Evolutionary conservation across 1,284 basidiomycete genomes (phyloP).

Genomic region (Sanguinoderma infundibulare): DNA sequence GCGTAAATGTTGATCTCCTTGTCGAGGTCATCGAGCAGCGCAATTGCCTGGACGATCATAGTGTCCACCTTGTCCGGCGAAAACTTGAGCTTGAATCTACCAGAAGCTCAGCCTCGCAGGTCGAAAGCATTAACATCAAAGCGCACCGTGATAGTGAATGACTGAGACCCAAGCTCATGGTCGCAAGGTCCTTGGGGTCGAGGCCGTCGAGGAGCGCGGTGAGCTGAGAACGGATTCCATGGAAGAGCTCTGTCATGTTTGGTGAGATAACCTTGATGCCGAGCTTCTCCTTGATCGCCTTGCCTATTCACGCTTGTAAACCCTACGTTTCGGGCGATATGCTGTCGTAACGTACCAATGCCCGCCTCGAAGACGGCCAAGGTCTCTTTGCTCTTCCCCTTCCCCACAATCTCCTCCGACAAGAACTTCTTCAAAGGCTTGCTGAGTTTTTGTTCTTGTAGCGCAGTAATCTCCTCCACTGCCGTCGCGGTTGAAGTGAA

Average conservation of each 20-base stretch:
- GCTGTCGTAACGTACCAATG: constrained; percentile 67
- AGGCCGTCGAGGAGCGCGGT: constrained; percentile 87
- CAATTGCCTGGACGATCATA: constrained; percentile 99
- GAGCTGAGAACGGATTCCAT: constrained; percentile 93
- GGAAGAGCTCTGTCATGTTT: constrained; percentile 85
- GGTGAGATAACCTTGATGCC: constrained; percentile 82
- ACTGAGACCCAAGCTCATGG: constrained; percentile 97
- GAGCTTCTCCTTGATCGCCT: constrained; percentile 89
- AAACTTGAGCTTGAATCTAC: constrained; percentile 98
- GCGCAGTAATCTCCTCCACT: constrained; percentile 96
- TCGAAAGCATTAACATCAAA: not conserved
- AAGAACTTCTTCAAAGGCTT: constrained; percentile 95
- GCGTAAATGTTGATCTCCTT: constrained; percentile 99
- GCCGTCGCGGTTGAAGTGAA: constrained; percentile 96
- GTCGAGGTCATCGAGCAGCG: constrained; percentile 97
- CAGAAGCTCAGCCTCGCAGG: not conserved
- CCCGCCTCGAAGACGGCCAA: constrained; percentile 90
- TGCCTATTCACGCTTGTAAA: constrained; percentile 9
- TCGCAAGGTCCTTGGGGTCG: constrained; percentile 94
- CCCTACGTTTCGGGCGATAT: not conserved
- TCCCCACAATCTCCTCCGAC: constrained; percentile 84
- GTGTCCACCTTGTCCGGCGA: constrained; percentile 99
- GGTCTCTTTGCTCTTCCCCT: constrained; percentile 89
- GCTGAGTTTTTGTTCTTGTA: constrained; percentile 92
- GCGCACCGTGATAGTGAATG: constrained; percentile 90